A percentile compares a stretch with the other conserved stretches of the same genome.
Evolutionary conservation across 495 filamentous ascomycete species (phyloP).

Genomic region (Aspergillus leporis): DNA sequence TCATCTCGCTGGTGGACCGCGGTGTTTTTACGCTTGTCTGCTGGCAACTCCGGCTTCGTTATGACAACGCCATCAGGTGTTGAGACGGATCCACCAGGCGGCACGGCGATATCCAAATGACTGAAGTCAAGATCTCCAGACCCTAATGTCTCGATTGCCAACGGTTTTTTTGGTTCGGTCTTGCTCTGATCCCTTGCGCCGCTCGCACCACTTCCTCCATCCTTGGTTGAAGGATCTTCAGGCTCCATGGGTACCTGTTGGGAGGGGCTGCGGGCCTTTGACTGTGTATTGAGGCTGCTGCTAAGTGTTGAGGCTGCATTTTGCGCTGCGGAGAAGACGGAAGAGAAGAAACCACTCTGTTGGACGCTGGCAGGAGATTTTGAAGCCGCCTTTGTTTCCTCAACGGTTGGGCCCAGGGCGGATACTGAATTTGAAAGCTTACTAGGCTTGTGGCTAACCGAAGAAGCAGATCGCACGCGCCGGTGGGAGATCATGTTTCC

Average conservation of each 20-base stretch:
- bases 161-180: constrained; percentile 59
- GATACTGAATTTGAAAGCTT: constrained; percentile 82
- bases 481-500: constrained; percentile 79
- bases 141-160: constrained; percentile 86
- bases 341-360: constrained; percentile 82
- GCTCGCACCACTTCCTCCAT: constrained; percentile 27
- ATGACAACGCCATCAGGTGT: constrained; percentile 43
- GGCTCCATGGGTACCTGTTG: constrained; percentile 26
- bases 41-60: constrained; percentile 36
- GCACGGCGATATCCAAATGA: constrained; percentile 59
- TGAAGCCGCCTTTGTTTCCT: constrained; percentile 55
- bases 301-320: constrained; percentile 87
- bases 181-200: constrained; percentile 23
- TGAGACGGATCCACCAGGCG: constrained; percentile 38
- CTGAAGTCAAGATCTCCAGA: constrained; percentile 84
- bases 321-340: constrained; percentile 88
- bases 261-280: constrained; percentile 37
- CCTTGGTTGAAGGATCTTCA: constrained; percentile 22
- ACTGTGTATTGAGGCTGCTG: constrained; percentile 70
- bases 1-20: constrained; percentile 50
- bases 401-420: constrained; percentile 70
- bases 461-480: constrained; percentile 65
- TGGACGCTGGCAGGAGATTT: constrained; percentile 35
- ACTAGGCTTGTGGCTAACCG: constrained; percentile 67
- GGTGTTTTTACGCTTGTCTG: constrained; percentile 39